Evolutionary conservation across 2,329 filamentous ascomycete genomes (phyloP), one percentile per base, ranked within the genome.

Genomic region (Lasiodiplodia theobromae): DNA sequence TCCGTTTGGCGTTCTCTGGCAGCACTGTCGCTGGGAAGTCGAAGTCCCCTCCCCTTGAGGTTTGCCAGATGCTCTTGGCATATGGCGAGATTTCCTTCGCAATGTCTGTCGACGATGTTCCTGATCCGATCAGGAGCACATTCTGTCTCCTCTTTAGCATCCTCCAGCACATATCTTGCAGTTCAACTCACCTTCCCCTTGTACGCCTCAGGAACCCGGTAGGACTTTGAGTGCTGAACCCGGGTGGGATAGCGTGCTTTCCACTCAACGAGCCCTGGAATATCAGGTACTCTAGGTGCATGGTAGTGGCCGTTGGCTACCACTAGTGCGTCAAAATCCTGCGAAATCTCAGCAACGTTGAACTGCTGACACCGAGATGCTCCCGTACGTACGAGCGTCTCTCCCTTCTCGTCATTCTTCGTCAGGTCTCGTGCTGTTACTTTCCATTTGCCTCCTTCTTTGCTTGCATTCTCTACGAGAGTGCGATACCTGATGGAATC

Each of bases 11-110:
- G 11, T 85, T 86, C 0, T 80, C 75, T 0, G 89, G 89, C 0
- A 92, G 79, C 21, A 89, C 73, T 1, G 74, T 80, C 0, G 81
- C 77, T 0, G 87, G 83, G 0, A 89, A 76, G 73, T 92, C 89
- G 68, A 88, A 91, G 0, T 80, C 77, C 2, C 90, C 89, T 31
- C 86, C 85, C 28, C 90, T 82, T 0, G 87, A 87, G 70, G 86
- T 89, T 71, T 87, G 86, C 70, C 83, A 86, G 8, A 86, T 80
- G 0, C 72, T 79, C 3, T 78, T 78, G 2, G 84, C 84, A 5
- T 82, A 69, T 0, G 78, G 74, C 2, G 82, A 79, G n/a, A 87
- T 77, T 69, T 87, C 85, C 52, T 82, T 81, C 4, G 85, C 84
- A 25, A 87, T 87, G 70, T 88, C 86, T 47, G 78, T 82, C 0